phyloP scores from a whole-genome alignment of 768 basidiomycete species.

The Jaapia argillacea region DNA sequence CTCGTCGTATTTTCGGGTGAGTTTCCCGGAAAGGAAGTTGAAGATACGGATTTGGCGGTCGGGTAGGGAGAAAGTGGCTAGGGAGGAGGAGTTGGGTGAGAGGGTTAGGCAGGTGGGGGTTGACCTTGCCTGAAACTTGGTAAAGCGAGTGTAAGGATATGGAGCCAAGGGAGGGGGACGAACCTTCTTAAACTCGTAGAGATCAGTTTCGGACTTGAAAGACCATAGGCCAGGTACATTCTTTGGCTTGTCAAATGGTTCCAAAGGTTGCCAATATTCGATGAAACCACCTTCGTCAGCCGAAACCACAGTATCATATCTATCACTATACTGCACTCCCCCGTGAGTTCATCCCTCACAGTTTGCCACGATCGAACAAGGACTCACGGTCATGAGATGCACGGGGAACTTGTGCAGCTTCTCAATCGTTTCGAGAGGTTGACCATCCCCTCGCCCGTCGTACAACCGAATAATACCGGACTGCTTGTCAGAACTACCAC shows the following conservation, averaged over 20 bases:
- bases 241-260: conserved; percentile 81
- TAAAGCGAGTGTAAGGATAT: neutral
- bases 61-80: conserved; percentile 88
- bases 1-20: conserved; percentile 92
- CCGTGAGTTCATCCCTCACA: no score
- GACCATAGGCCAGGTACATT: conserved; percentile 76
- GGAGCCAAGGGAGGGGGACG: conserved; percentile 4
- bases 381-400: conserved; percentile 76
- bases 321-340: conserved; percentile 68
- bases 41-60: conserved; percentile 94
- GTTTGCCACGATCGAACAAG: neutral
- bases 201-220: conserved; percentile 83
- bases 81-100: conserved; percentile 82
- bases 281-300: conserved; percentile 92
- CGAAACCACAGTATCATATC: conserved; percentile 85
- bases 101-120: conserved; percentile 87
- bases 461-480: conserved; percentile 78
- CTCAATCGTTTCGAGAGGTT: conserved; percentile 65
- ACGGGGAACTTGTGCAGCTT: conserved; percentile 83
- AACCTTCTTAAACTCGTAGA: conserved; percentile 99
- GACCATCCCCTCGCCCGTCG: conserved; percentile 82
- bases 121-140: conserved; percentile 62
- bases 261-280: conserved; percentile 90
- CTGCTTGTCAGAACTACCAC: conserved; percentile 64
- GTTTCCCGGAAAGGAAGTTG: conserved; percentile 80